Evolutionary conservation across 2,329 filamentous ascomycete genomes (phyloP).

Genomic region (Monilinia fructicola): DNA sequence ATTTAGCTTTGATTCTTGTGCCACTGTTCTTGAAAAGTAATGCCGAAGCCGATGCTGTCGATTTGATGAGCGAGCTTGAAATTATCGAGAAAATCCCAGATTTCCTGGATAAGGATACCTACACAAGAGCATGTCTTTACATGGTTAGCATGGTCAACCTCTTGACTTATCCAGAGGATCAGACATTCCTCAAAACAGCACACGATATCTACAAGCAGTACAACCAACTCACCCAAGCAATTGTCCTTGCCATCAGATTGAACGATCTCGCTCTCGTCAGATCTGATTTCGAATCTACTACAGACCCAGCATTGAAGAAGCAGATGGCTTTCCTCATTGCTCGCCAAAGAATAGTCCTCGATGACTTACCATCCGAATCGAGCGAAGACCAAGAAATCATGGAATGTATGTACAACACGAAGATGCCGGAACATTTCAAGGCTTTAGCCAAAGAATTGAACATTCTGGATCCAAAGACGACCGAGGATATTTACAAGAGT

Average conservation of each 20-base stretch:
- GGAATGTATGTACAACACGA: conserved; percentile 85
- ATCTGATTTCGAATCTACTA: conserved; percentile 74
- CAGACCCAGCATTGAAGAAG: conserved; percentile 81
- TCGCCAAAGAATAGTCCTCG: conserved; percentile 83
- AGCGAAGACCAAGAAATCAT: conserved; percentile 72
- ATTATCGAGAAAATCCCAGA: conserved; percentile 90
- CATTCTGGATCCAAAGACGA: conserved; percentile 92
- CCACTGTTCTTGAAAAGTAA: conserved; percentile 97
- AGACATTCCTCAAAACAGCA: conserved; percentile 88
- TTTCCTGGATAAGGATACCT: conserved; percentile 92
- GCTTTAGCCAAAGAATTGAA: conserved; percentile 92
- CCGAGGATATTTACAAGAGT: conserved; percentile 99
- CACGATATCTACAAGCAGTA: conserved; percentile 93
- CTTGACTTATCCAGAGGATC: conserved; percentile 95
- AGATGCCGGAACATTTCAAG: conserved; percentile 90
- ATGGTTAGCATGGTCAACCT: conserved; percentile 99
- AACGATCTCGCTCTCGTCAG: conserved; percentile 84
- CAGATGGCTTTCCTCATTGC: conserved; percentile 93
- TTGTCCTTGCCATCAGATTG: conserved; percentile 88
- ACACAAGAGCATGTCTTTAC: conserved; percentile 89
- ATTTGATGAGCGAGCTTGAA: conserved; percentile 94
- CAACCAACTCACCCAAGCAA: conserved; percentile 89
- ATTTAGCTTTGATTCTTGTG: conserved; percentile 80
- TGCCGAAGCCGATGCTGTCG: conserved; percentile 95
- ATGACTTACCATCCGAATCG: conserved; percentile 62